Evolutionary conservation across 257 asterid species (phyloP).

Genomic region (Solanum okadae): DNA sequence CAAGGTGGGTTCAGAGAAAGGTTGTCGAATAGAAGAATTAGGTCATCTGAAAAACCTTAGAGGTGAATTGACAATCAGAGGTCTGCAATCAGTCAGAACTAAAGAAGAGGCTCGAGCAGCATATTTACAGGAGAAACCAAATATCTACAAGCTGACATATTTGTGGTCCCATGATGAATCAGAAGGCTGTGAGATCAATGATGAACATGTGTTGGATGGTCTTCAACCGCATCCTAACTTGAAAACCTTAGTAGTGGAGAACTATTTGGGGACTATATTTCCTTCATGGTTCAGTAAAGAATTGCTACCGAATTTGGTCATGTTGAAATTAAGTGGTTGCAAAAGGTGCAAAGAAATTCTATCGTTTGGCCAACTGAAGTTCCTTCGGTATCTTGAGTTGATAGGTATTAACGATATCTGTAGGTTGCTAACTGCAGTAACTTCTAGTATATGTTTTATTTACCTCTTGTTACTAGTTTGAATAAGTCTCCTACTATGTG

Average conservation of each 20-base stretch:
- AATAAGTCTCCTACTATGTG: too few species aligned
- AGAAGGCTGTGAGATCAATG: neutral
- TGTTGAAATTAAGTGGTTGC: neutral
- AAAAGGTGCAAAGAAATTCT: conserved; percentile 11
- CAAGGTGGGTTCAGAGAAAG: neutral
- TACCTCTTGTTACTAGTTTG: too few species aligned
- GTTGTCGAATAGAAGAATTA: conserved; percentile 15
- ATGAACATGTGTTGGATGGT: conserved; percentile 11
- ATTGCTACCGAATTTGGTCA: neutral
- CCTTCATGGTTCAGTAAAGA: conserved; percentile 9
- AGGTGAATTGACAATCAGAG: neutral
- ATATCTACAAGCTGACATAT: neutral
- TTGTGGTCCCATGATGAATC: neutral
- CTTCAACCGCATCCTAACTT: conserved; percentile 12
- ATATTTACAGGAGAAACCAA: neutral
- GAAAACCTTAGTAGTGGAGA: neutral
- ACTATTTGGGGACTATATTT: neutral
- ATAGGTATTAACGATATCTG: too few species aligned
- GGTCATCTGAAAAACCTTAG: conserved; percentile 9
- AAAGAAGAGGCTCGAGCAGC: neutral
- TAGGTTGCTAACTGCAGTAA: too few species aligned
- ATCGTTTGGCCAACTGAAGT: neutral
- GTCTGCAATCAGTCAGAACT: neutral
- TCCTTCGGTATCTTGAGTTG: neutral
- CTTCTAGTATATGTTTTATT: too few species aligned